Evolutionary conservation across 2,329 filamentous ascomycete genomes (phyloP).

Genomic region (Berkeleyomyces basicola): DNA sequence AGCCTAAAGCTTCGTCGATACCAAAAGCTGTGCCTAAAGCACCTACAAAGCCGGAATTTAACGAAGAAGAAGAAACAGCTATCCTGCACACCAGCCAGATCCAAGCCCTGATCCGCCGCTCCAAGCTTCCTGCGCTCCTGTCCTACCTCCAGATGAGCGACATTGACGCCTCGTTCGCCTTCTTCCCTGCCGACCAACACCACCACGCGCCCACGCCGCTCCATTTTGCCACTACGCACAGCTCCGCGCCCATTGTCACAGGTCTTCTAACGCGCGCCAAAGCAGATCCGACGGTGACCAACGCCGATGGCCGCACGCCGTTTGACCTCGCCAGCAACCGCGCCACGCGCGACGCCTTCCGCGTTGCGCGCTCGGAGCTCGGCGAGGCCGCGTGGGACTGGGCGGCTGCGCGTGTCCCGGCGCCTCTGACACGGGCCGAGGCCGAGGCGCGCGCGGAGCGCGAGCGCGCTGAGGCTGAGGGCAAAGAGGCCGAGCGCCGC

Average conservation of each 20-base stretch:
- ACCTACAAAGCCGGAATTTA: conserved; percentile 44
- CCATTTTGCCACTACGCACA: conserved; percentile 71
- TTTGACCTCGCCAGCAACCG: conserved; percentile 82
- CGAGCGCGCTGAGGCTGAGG: conserved; percentile 53
- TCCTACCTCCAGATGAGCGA: conserved; percentile 68
- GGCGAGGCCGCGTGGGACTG: conserved; percentile 66
- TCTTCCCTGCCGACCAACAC: conserved; percentile 54
- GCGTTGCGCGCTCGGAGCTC: conserved; percentile 66
- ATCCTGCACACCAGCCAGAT: conserved; percentile 77
- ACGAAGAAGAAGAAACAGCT: conserved; percentile 70
- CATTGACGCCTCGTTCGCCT: conserved; percentile 54
- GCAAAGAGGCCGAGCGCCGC: conserved; percentile 52
- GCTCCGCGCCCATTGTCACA: conserved; percentile 58
- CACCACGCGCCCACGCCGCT: conserved; percentile 70
- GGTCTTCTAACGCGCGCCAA: conserved; percentile 60
- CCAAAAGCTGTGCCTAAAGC: conserved; percentile 30
- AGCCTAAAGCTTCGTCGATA: conserved; percentile 22
- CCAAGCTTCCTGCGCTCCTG: conserved; percentile 73
- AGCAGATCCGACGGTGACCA: conserved; percentile 56
- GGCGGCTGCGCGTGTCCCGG: conserved; percentile 57
- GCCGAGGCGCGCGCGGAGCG: conserved; percentile 50
- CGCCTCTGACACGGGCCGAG: conserved; percentile 52
- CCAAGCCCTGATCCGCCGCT: conserved; percentile 72
- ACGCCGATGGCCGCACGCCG: conserved; percentile 62
- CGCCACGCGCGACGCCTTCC: conserved; percentile 75